Base-by-base conservation (phyloP, 2,329 filamentous ascomycete genomes). In the Colletotrichum salicis region DNA sequence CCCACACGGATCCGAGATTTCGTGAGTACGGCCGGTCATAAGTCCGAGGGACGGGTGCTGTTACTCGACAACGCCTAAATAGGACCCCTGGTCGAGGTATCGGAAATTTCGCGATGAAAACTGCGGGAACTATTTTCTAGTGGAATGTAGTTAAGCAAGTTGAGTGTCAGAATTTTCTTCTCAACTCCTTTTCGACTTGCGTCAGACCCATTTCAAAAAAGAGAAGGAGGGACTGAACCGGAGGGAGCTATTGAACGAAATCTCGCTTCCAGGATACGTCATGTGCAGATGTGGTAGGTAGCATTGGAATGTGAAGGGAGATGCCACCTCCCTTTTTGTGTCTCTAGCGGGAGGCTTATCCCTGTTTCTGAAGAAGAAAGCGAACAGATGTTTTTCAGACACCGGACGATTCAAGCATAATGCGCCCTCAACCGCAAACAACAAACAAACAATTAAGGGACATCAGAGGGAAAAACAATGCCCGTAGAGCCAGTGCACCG, bases 391-490 rank as follows among this genome's bases (percentile, higher is more conserved):
- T 60, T 72, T 69, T 57, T 51, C 33, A 72, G 31, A 72, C 70
- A 70, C 59, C 48, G 65, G 65, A 70, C 55, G 65, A 64, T 72
- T 72, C 65, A 72, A 70, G 60, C 59, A 60, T 64, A 55, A 59
- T 37, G 37, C 33, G 31, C 27, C 52, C 35, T 70, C 48, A 61
- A 70, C 33, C 48, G 22, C 27, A 70, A 70, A 64, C 65, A 27
- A 31, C 56, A 63, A 62, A 62, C 58, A 57, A 69, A 64, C 55
- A 10, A 57, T 33, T 57, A 52, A 31, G 35, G 59, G 65, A 29
- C 10, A 22, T 56, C 54, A 27, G 45, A 51, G 5, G 37, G 10
- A 15, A 33, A 24, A 57, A 12, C 19, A 13, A 56, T 33, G 62
- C 12, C 45, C 29, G 24, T 5, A 27, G 22, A 27, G 37, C 54